These are phyloP conservation scores for Globisporangium middletonii DNA, from an alignment of 352 stramenopile species.

Conservation along the genomic window DNA sequence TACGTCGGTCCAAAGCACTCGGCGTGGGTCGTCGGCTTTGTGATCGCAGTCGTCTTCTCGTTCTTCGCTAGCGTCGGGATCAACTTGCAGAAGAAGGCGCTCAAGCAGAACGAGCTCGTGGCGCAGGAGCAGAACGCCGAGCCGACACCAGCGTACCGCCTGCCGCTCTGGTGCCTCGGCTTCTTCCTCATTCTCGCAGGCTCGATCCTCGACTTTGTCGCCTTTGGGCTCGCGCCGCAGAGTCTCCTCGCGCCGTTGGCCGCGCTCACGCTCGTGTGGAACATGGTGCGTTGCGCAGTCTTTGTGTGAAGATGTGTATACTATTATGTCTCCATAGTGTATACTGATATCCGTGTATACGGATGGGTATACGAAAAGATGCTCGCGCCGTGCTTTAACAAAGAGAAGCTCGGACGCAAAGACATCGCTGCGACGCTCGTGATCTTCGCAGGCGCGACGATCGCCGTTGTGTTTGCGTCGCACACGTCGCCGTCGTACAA, in stretches of 20 bases:
- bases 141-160: conserved; percentile 51
- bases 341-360: no score
- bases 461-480: conserved; percentile 78
- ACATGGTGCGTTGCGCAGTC: conserved; percentile 52
- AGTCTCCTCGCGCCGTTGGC: conserved; percentile 83
- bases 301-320: not conserved
- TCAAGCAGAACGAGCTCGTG: conserved; percentile 77
- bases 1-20: conserved; percentile 59
- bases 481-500: conserved; percentile 84
- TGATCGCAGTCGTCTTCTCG: conserved; percentile 77
- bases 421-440: conserved; percentile 77
- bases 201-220: conserved; percentile 89
- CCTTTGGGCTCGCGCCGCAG: conserved; percentile 86
- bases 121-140: conserved; percentile 41
- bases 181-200: conserved; percentile 76
- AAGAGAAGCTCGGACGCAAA: conserved; percentile 77
- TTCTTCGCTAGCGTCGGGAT: conserved; percentile 80
- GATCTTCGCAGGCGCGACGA: conserved; percentile 78
- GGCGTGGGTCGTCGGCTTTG: conserved; percentile 76
- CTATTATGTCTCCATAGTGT: not conserved
- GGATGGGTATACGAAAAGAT: conserved; percentile 25
- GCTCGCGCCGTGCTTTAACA: conserved; percentile 82
- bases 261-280: conserved; percentile 89
- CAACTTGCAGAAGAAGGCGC: conserved; percentile 80
- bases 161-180: conserved; percentile 82